A percentile compares a stretch with the other conserved stretches of the same genome.
phyloP scores from a whole-genome alignment of 176 grass and related monocot genomes.

The Microstegium vimineum region DNA sequence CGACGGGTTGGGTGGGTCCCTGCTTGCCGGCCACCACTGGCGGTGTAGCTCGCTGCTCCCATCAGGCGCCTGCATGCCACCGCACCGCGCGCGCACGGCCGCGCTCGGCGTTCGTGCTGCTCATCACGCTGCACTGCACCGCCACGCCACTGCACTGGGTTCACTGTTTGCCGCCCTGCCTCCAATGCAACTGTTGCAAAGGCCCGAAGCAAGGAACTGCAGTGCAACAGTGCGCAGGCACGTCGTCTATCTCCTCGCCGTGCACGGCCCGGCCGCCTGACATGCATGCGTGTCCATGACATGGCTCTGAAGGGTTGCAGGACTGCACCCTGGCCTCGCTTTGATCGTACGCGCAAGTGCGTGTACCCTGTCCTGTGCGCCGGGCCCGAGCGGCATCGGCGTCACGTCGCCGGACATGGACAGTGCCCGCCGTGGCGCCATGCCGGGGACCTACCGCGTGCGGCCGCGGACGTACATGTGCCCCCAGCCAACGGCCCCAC shows the following conservation, averaged over 20 bases:
- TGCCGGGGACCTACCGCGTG: background rate
- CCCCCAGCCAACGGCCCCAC: background rate
- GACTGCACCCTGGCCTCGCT: background rate
- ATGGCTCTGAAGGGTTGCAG: background rate
- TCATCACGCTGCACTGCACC: background rate
- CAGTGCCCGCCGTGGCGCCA: background rate
- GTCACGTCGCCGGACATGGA: background rate
- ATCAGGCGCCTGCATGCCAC: background rate
- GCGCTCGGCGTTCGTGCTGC: background rate
- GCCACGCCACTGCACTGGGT: background rate
- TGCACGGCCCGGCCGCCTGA: background rate
- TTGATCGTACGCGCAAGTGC: background rate
- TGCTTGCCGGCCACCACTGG: background rate
- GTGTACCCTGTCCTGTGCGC: background rate
- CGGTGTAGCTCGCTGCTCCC: background rate
- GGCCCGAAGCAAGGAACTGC: background rate
- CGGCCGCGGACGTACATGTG: background rate
- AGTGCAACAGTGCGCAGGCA: conserved; percentile 2
- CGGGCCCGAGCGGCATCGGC: background rate
- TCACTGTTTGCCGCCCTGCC: background rate
- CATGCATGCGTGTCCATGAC: background rate
- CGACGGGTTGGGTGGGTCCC: background rate
- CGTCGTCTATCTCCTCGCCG: background rate
- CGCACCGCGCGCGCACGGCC: background rate
- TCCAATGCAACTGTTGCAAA: background rate